phyloP scores from a whole-genome alignment of 441 rosid species.

The Metrosideros polymorpha region DNA sequence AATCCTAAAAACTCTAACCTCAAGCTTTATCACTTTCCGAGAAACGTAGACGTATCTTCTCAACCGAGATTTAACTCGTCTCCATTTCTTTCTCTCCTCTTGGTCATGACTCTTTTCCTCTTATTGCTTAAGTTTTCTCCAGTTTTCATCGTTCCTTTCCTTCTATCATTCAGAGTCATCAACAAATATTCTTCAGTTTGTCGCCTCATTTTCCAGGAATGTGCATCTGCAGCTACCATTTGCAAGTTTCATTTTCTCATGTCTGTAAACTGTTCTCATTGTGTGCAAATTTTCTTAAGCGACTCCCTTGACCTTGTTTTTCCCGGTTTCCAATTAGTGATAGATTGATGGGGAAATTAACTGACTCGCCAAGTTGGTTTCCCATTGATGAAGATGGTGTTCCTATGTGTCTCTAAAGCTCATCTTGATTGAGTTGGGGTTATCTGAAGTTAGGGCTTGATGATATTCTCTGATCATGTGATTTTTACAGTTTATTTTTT shows the following conservation, averaged over 20 bases:
- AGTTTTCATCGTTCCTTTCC: not conserved
- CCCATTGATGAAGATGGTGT: not conserved
- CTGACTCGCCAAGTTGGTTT: not conserved
- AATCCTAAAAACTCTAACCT: not conserved
- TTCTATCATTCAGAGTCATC: not conserved
- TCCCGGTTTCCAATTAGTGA: not conserved
- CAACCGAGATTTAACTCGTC: not conserved
- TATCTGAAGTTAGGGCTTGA: not conserved
- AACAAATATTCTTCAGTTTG: not conserved
- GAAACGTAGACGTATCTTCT: not conserved
- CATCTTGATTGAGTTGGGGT: not conserved
- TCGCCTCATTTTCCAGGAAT: not conserved
- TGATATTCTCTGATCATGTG: not conserved
- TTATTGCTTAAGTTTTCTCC: not conserved
- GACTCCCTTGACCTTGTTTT: not conserved
- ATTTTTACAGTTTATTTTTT: not conserved
- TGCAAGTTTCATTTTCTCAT: not conserved
- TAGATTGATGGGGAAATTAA: not conserved
- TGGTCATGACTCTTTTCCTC: not conserved
- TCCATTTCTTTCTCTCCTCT: not conserved
- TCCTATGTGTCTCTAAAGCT: not conserved
- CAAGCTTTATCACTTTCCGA: not conserved
- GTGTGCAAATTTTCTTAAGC: not conserved
- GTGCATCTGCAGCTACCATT: not conserved
- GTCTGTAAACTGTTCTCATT: not conserved